Evolutionary conservation across 768 basidiomycete species (phyloP).

Genomic region (Podaxis carcinomalis): DNA sequence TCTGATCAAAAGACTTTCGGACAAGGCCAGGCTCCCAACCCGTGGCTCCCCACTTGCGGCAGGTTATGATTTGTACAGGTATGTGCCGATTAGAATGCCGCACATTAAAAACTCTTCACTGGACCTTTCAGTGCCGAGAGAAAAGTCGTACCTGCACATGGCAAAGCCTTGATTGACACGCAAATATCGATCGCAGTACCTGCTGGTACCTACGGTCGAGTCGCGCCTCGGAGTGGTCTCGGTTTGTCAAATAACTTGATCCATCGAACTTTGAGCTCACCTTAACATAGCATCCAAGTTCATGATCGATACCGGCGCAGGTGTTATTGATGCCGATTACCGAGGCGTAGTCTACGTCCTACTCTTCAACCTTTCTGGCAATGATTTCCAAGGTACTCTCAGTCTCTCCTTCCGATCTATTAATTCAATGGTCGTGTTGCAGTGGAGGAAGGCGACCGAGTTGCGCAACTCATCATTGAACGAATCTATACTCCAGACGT

Average conservation of each 20-base stretch:
- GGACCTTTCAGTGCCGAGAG: conserved; percentile 64
- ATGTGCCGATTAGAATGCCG: conserved; percentile 17
- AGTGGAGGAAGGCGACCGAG: conserved; percentile 93
- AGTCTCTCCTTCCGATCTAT: not conserved
- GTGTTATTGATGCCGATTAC: conserved; percentile 96
- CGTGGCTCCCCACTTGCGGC: conserved; percentile 85
- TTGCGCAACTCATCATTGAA: conserved; percentile 94
- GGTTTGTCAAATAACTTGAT: conserved; percentile 46
- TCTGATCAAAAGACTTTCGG: conserved; percentile 81
- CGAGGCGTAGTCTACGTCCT: conserved; percentile 88
- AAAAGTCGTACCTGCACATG: conserved; percentile 80
- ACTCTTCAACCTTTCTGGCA: conserved; percentile 88
- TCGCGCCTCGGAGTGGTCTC: conserved; percentile 93
- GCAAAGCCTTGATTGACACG: conserved; percentile 89
- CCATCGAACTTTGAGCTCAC: not conserved
- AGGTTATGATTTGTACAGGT: conserved; percentile 96
- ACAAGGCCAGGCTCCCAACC: conserved; percentile 79
- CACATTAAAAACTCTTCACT: conserved; percentile 3
- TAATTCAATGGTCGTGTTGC: not conserved
- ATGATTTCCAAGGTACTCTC: conserved; percentile 76
- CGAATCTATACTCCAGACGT: conserved; percentile 84
- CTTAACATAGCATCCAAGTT: conserved; percentile 78
- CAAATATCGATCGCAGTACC: conserved; percentile 94
- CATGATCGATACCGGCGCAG: conserved; percentile 97
- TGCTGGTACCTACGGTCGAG: conserved; percentile 89